phyloP scores from a whole-genome alignment of 805 yeast genomes.

The Kluyveromyces lactis region DNA sequence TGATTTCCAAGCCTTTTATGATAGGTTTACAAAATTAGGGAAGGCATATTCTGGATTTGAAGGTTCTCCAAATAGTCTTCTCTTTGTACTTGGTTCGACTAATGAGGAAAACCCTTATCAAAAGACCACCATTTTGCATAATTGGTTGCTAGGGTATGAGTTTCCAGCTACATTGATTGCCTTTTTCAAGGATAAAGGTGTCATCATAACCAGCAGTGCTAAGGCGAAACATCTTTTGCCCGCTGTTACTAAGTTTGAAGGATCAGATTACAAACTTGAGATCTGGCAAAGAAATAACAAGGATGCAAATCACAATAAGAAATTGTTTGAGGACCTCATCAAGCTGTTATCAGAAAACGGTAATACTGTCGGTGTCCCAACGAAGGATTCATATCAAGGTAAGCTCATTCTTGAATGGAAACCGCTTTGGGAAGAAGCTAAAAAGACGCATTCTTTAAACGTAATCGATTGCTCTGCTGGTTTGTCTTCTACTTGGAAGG shows the following conservation, averaged over 20 bases:
- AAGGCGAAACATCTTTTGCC: constrained; percentile 66
- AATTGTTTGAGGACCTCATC: constrained; percentile 50
- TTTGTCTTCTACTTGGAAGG: constrained; percentile 52
- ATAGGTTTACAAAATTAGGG: constrained; percentile 23
- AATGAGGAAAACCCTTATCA: constrained; percentile 87
- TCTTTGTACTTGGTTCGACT: constrained; percentile 74
- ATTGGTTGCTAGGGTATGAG: constrained; percentile 90
- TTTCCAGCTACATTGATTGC: constrained; percentile 84
- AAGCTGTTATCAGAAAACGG: constrained; percentile 37
- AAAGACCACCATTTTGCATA: constrained; percentile 77
- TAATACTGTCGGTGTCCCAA: constrained; percentile 54
- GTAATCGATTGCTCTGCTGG: constrained; percentile 45
- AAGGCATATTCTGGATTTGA: constrained; percentile 21
- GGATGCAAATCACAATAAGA: constrained; percentile 67
- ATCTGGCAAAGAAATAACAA: constrained; percentile 69
- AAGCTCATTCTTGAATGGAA: constrained; percentile 81
- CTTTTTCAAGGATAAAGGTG: constrained; percentile 48
- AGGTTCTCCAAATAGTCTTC: constrained; percentile 35
- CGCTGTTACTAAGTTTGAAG: constrained; percentile 30
- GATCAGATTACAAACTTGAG: constrained; percentile 41
- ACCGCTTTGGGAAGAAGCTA: constrained; percentile 31
- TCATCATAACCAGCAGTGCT: constrained; percentile 70
- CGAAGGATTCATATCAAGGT: constrained; percentile 74
- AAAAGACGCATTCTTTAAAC: constrained; percentile 33
- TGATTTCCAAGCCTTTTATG: constrained; percentile 22